Evolutionary conservation across 495 filamentous ascomycete genomes (phyloP).

Genomic region (Penicillium lividum): DNA sequence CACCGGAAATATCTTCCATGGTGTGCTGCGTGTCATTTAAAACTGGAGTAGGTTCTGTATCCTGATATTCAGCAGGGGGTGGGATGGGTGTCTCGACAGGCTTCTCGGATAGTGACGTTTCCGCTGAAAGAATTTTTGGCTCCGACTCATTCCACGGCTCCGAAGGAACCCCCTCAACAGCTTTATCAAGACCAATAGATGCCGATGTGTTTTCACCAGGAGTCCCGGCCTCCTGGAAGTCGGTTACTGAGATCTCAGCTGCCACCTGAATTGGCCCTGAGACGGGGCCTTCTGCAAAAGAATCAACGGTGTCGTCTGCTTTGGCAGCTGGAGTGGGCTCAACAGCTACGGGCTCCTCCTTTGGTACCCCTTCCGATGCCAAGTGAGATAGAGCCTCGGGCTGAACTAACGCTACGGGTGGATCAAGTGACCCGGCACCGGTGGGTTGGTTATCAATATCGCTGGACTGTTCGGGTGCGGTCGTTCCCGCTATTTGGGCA

Average conservation of each 20-base stretch:
- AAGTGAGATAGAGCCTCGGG: background rate
- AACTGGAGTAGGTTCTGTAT: background rate
- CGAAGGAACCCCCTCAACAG: slow-evolving; percentile 5
- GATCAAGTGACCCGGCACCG: background rate
- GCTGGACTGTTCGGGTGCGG: background rate
- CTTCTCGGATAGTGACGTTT: background rate
- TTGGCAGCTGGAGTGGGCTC: background rate
- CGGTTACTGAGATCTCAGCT: slow-evolving; percentile 5
- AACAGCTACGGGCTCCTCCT: slow-evolving; percentile 5
- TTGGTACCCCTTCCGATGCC: background rate
- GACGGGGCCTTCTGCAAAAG: background rate
- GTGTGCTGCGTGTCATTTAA: background rate
- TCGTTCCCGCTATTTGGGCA: slow-evolving; percentile 7
- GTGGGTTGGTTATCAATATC: background rate
- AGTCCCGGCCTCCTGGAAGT: slow-evolving; percentile 9
- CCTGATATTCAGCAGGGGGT: background rate
- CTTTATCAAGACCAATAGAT: slow-evolving; percentile 11
- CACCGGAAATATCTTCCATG: background rate
- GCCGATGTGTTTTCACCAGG: background rate
- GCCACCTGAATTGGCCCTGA: background rate
- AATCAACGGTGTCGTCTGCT: background rate
- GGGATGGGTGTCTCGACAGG: background rate
- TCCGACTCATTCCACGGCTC: background rate
- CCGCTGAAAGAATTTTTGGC: too few species aligned
- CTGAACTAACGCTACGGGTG: background rate